These are phyloP conservation scores for Tritrichomonas foetus DNA, from an alignment of 208 protist genomes.

Conservation along the genomic window DNA sequence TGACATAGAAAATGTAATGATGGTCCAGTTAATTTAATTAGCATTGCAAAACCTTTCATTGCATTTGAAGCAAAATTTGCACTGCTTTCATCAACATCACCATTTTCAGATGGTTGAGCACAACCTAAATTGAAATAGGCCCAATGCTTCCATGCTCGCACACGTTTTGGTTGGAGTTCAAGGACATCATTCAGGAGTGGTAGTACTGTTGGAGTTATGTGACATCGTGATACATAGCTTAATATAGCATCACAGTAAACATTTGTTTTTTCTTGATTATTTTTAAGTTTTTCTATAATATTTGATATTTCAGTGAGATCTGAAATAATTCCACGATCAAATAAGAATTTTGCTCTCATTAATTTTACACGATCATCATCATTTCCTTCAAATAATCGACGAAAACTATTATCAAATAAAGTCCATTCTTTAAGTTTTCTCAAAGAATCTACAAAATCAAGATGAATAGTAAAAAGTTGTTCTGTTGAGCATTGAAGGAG, in stretches of 20 bases:
- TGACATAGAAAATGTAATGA: conserved; percentile 22
- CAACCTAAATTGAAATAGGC: not conserved
- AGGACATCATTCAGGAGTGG: not conserved
- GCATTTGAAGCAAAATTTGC: not conserved
- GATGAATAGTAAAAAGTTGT: not conserved
- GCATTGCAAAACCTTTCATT: not conserved
- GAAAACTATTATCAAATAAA: not conserved
- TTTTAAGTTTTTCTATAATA: not conserved
- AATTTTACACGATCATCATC: not conserved
- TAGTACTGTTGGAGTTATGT: not conserved
- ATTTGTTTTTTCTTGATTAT: not conserved
- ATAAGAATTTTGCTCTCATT: not conserved
- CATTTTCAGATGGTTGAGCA: not conserved
- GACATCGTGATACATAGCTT: not conserved
- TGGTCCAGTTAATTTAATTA: not conserved
- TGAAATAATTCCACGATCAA: not conserved
- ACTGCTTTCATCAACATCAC: not conserved
- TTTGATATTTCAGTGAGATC: not conserved
- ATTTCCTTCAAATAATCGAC: not conserved
- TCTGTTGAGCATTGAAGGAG: not conserved
- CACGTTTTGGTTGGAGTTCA: not conserved
- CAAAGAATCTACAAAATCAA: not conserved
- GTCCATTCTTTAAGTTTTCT: not conserved
- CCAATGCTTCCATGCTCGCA: not conserved
- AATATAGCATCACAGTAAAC: conserved; percentile 24